Base-by-base conservation (phyloP, 192 early-diverging fungal species). In the Dissophora ornata region DNA sequence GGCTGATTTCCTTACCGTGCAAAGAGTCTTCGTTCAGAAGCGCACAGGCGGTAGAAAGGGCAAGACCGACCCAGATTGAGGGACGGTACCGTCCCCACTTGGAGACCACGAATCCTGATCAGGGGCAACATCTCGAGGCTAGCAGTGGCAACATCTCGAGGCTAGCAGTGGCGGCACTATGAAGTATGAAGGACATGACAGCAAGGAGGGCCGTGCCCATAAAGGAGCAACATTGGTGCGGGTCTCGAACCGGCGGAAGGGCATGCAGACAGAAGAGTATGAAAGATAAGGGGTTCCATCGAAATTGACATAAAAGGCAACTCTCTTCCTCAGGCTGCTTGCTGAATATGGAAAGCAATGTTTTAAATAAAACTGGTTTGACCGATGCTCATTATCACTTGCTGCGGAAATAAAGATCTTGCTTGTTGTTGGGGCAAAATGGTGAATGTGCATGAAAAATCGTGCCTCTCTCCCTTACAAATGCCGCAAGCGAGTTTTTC, bases 91-190 rank as follows among this genome's bases (percentile, higher is more conserved):
- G 57, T 21, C 69, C 66, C 49, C 67, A 74, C n/a, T n/a, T n/a
- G n/a, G n/a, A n/a, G n/a, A n/a, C n/a, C n/a, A n/a, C n/a, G n/a
- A n/a, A n/a, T n/a, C 10, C 88, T 87, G 33, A 96, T 84, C 22
- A 93, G 73, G 3, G 94, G 93, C 28, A 98, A 71, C 48, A 90
- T 69, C 51, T 91, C 83, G 38, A 98, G 63, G 18, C 95, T 93
- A 12, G 91, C 80, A 11, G 67, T 92, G 3, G 96, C 89, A 48
- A 49, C 21, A 44, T 69, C 62, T 38, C 61, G 67, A 12, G 49
- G 62, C 15, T 70, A 91, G 42, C 94, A 71, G 58, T 93, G 88
- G 67, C 91, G 95, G 77, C 86, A 95, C 34, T 89, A 30, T 0
- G 89, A n/a, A n/a, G 84, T 28, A 91, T 67, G 82, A 91, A 97